phyloP scores from a whole-genome alignment of 2,329 filamentous ascomycete genomes.

The Ambrosiella cleistominuta region DNA sequence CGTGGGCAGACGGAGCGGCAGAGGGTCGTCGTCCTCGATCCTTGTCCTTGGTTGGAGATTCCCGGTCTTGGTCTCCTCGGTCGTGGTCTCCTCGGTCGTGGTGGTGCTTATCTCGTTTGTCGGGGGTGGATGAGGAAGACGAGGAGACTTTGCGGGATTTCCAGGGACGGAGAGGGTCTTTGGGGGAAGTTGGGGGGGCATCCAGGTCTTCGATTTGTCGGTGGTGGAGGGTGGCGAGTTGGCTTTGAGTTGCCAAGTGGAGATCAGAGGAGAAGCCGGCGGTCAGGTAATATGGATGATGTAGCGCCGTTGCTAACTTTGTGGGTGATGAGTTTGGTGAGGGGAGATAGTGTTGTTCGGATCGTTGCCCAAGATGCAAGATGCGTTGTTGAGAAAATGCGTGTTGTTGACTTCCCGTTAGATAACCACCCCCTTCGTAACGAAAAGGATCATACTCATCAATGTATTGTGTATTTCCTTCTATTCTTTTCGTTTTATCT shows the following conservation, averaged over 20 bases:
- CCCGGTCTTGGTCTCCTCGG: neutral
- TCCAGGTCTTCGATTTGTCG: slow-evolving; percentile 8
- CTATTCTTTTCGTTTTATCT: neutral
- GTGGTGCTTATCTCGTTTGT: slow-evolving; percentile 1
- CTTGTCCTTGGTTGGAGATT: neutral
- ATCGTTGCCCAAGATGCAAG: neutral
- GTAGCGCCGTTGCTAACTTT: slow-evolving; percentile 1
- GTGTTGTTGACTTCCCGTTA: slow-evolving; percentile 1
- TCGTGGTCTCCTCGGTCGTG: neutral
- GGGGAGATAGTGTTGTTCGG: neutral
- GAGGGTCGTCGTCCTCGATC: slow-evolving; percentile 1
- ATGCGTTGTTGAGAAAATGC: neutral
- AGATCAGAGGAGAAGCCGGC: slow-evolving; percentile 12
- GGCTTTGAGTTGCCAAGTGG: slow-evolving; percentile 9
- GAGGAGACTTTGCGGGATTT: neutral
- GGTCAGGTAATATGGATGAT: slow-evolving; percentile 10
- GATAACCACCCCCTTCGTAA: neutral
- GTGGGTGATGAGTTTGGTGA: neutral
- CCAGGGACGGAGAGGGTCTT: neutral
- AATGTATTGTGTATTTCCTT: slow-evolving; percentile 3
- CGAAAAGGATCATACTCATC: slow-evolving; percentile 6
- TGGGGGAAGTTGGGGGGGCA: slow-evolving; percentile 1
- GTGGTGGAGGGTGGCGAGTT: slow-evolving; percentile 8
- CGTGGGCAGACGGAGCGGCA: neutral
- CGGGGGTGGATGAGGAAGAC: neutral